Conservation (phyloP, 768 basidiomycete genomes). For the Rhodotorula toruloides region DNA sequence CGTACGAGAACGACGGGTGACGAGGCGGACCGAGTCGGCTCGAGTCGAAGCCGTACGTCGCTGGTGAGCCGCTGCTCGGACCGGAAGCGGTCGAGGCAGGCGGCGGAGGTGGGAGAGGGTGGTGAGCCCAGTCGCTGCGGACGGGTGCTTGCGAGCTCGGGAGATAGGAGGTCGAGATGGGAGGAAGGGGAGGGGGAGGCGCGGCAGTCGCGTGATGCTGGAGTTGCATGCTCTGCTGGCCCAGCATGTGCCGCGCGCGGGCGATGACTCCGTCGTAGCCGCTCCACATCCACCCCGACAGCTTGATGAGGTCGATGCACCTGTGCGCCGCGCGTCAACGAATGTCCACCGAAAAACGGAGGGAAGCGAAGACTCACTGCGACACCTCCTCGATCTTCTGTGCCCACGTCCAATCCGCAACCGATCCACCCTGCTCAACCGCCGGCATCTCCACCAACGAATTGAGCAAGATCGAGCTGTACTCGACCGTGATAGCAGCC, state of each 20-base stretch:
- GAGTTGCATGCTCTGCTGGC: background rate
- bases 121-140: too few relatives aligned
- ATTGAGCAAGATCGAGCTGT: constrained; percentile 5
- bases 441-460: constrained; percentile 18
- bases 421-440: constrained; percentile 24
- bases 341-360: background rate
- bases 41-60: too few relatives aligned
- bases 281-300: background rate
- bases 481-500: constrained; percentile 17
- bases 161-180: background rate
- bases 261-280: background rate
- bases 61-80: too few relatives aligned
- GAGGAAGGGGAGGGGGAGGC: background rate
- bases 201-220: background rate
- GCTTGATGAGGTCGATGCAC: background rate
- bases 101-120: too few relatives aligned
- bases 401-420: background rate
- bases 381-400: constrained; percentile 19
- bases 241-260: background rate
- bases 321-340: background rate
- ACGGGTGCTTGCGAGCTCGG: too few relatives aligned
- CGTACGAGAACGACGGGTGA: too few relatives aligned
- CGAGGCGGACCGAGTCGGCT: too few relatives aligned
- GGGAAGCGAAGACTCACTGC: background rate
- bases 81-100: too few relatives aligned